Percentiles rank a stretch among this genome's conserved stretches.
Evolutionary conservation across 148 eudicot genomes (phyloP).

Genomic region (Vaccinium darrowii): DNA sequence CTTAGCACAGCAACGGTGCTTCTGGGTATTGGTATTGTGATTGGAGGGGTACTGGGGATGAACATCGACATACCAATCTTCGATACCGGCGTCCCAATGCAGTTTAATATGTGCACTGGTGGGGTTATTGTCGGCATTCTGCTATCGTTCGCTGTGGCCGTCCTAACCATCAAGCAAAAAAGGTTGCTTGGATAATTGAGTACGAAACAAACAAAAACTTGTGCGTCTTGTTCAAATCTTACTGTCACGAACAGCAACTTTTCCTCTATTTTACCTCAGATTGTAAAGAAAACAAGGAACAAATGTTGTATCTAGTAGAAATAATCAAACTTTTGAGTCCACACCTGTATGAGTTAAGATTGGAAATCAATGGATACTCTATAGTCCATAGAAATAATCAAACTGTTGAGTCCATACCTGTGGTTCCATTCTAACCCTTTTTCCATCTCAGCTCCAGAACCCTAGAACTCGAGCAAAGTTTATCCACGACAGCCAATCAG

Average conservation of each 20-base stretch:
- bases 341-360: not conserved
- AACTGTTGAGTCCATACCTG: not conserved
- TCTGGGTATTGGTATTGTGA: not conserved
- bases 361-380: not conserved
- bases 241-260: not conserved
- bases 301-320: not conserved
- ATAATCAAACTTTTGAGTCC: no score
- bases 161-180: not conserved
- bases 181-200: constrained; percentile 10
- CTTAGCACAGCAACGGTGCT: not conserved
- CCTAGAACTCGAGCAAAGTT: not conserved
- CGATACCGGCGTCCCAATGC: not conserved
- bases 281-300: not conserved
- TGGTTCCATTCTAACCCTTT: not conserved
- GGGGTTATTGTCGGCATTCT: not conserved
- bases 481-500: not conserved
- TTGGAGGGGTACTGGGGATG: not conserved
- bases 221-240: not conserved
- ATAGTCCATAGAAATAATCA: not conserved
- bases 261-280: not conserved
- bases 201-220: not conserved
- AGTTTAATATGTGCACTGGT: not conserved
- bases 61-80: not conserved
- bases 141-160: not conserved
- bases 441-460: not conserved